Conservation (phyloP, 1,284 basidiomycete species). For the Fistulinella cinereoalba region DNA sequence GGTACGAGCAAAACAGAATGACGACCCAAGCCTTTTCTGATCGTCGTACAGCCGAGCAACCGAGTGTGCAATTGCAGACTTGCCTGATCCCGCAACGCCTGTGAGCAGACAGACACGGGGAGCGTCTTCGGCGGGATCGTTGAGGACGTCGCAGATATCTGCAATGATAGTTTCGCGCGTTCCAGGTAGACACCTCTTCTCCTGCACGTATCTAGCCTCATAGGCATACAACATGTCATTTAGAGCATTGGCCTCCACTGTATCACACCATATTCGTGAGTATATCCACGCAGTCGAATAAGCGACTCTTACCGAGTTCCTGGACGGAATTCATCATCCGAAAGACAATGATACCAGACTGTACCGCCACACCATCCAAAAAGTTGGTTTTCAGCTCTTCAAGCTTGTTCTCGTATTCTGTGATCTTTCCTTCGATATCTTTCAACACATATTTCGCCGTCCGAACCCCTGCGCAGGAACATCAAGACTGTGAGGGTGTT, state of each 20-base stretch:
- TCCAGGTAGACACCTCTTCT: not conserved
- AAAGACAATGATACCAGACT: constrained; percentile 1
- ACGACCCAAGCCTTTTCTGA: not conserved
- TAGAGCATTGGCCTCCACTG: not conserved
- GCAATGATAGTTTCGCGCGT: not conserved
- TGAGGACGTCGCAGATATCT: constrained; percentile 1
- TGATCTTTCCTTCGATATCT: constrained; percentile 3
- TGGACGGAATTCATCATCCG: constrained; percentile 2
- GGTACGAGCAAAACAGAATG: not conserved
- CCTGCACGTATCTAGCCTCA: not conserved
- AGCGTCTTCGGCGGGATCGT: not conserved
- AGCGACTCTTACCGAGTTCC: not conserved
- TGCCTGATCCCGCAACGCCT: not conserved
- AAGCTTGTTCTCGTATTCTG: constrained; percentile 1
- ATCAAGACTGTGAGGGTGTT: not conserved
- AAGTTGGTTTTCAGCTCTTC: constrained; percentile 1
- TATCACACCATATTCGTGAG: not conserved
- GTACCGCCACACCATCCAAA: not conserved
- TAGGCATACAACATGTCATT: not conserved
- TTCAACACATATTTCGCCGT: not conserved
- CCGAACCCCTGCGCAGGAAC: not conserved
- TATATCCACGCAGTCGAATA: not conserved
- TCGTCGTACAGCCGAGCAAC: constrained; percentile 1
- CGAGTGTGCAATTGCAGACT: not conserved
- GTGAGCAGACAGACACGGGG: constrained; percentile 1